phyloP scores from a whole-genome alignment of 2,329 filamentous ascomycete genomes.

The Fusarium oxysporum region DNA sequence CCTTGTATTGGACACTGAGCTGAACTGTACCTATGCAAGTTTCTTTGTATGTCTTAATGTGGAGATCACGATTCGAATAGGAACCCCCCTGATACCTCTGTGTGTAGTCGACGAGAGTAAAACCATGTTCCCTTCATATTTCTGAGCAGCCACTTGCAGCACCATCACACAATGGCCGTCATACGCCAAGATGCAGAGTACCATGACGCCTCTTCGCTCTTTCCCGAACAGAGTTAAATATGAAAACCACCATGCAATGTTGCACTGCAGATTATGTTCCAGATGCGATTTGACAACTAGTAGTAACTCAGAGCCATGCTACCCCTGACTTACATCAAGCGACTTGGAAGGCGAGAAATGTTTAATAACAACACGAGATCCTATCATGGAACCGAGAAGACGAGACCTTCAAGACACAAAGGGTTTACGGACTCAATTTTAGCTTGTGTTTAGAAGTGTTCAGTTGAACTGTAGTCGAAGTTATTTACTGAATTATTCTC shows the following conservation, averaged over 20 bases:
- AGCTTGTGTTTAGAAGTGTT: not conserved
- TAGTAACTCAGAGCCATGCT: slow-evolving; percentile 9
- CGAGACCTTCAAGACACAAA: not conserved
- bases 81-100: not conserved
- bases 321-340: slow-evolving; percentile 5
- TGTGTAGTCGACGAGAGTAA: not conserved
- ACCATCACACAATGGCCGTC: slow-evolving; percentile 33
- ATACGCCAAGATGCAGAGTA: slow-evolving; percentile 21
- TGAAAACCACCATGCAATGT: slow-evolving; percentile 12
- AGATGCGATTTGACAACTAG: slow-evolving; percentile 17
- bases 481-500: not conserved
- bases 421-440: not conserved
- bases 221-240: not conserved
- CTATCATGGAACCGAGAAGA: not conserved
- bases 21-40: not conserved
- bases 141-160: slow-evolving; percentile 10
- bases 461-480: not conserved
- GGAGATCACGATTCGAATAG: not conserved
- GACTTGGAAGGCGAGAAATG: not conserved
- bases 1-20: not conserved
- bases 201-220: slow-evolving; percentile 10
- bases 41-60: not conserved
- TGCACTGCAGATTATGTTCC: slow-evolving; percentile 39
- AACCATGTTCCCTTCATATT: not conserved
- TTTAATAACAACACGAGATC: not conserved